Evolutionary conservation across 2,329 filamentous ascomycete genomes (phyloP).

Genomic region (Fusarium sublunatum): DNA sequence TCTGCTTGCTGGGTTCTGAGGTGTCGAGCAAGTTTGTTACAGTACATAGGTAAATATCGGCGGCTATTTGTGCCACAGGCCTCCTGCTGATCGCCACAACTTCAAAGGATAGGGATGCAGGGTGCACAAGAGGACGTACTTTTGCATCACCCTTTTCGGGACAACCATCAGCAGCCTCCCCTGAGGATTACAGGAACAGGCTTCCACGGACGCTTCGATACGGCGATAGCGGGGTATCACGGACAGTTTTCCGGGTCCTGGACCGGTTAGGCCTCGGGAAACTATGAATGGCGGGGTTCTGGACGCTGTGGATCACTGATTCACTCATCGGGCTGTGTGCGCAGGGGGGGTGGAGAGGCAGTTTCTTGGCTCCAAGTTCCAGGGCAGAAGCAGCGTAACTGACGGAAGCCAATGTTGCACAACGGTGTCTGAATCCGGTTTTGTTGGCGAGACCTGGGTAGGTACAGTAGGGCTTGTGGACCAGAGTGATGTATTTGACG

Average conservation of each 20-base stretch:
- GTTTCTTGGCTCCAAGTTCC: conserved; percentile 22
- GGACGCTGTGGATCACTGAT: conserved; percentile 34
- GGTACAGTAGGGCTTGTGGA: conserved; percentile 18
- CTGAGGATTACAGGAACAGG: conserved; percentile 42
- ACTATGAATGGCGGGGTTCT: conserved; percentile 41
- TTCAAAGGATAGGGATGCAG: conserved; percentile 8
- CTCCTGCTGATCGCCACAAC: conserved; percentile 17
- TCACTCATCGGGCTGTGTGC: conserved; percentile 39
- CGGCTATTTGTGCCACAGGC: conserved; percentile 26
- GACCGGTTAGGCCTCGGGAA: conserved; percentile 21
- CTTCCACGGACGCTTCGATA: conserved; percentile 46
- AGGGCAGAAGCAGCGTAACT: conserved; percentile 27
- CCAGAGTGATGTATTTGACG: conserved; percentile 38
- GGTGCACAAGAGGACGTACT: conserved; percentile 21
- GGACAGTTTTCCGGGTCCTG: conserved; percentile 36
- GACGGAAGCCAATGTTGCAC: conserved; percentile 34
- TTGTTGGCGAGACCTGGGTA: conserved; percentile 25
- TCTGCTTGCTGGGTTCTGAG: conserved; percentile 6
- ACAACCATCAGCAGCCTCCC: conserved; percentile 26
- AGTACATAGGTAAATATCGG: neutral
- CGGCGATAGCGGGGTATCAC: conserved; percentile 46
- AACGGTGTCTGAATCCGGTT: conserved; percentile 34
- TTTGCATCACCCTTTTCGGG: conserved; percentile 22
- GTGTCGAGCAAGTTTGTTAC: conserved; percentile 15
- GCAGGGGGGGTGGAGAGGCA: conserved; percentile 22